These are phyloP conservation scores for Fusarium redolens DNA, from an alignment of 2,329 filamentous ascomycete genomes.

Conservation along the genomic window DNA sequence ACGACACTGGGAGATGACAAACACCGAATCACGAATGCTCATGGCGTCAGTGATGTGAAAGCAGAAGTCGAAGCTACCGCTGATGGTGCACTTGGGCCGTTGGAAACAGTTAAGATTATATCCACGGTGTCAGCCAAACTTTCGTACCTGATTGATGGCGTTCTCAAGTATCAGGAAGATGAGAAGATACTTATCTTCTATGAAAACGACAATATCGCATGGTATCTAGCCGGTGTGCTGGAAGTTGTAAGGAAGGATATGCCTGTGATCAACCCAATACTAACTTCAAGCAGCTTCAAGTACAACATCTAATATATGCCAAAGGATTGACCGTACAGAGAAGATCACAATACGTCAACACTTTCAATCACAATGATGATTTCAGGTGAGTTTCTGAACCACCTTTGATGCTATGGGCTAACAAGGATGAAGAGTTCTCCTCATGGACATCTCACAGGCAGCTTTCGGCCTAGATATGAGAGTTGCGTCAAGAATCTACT, in stretches of 20 bases:
- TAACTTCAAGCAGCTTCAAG: slow-evolving; percentile 58
- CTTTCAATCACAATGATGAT: slow-evolving; percentile 76
- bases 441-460: slow-evolving; percentile 93
- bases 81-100: slow-evolving; percentile 53
- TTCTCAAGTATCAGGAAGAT: slow-evolving; percentile 72
- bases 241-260: slow-evolving; percentile 67
- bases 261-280: background rate
- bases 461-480: slow-evolving; percentile 89
- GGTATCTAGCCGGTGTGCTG: slow-evolving; percentile 84
- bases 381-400: slow-evolving; percentile 59
- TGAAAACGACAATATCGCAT: slow-evolving; percentile 87
- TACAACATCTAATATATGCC: slow-evolving; percentile 75
- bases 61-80: slow-evolving; percentile 34
- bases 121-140: slow-evolving; percentile 89
- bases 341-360: slow-evolving; percentile 79
- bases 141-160: slow-evolving; percentile 82
- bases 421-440: slow-evolving; percentile 69
- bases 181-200: slow-evolving; percentile 97
- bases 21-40: slow-evolving; percentile 49
- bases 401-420: background rate
- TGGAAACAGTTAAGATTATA: slow-evolving; percentile 72
- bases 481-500: slow-evolving; percentile 86
- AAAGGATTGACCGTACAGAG: slow-evolving; percentile 69
- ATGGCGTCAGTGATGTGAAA: slow-evolving; percentile 42
- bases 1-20: slow-evolving; percentile 56